A percentile compares a stretch with the other conserved stretches of the same genome.
Evolutionary conservation across 352 stramenopile genomes (phyloP).

Genomic region (Globisporangium recalcitrans): DNA sequence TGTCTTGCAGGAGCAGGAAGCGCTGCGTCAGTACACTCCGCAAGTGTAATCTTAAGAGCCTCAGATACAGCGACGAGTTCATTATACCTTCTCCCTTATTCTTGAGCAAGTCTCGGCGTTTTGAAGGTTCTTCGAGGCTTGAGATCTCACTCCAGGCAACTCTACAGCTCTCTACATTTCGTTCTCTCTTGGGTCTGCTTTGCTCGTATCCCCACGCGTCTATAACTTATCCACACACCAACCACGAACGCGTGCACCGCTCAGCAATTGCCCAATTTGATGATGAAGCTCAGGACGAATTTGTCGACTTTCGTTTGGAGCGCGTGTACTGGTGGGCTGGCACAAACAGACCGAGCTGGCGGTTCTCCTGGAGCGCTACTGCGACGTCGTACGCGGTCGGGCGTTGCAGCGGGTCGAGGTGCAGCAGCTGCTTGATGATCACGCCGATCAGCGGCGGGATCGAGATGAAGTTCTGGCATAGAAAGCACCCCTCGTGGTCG

Average conservation of each 20-base stretch:
- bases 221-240: conserved; percentile 9
- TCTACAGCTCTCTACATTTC: neutral
- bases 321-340: conserved; percentile 13
- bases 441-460: conserved; percentile 69
- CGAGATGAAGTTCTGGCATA: conserved; percentile 77
- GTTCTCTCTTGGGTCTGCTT: neutral
- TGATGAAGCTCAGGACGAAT: neutral
- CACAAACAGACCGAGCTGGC: conserved; percentile 49
- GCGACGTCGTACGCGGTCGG: conserved; percentile 72
- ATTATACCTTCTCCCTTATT: neutral
- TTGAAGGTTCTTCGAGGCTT: neutral
- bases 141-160: neutral
- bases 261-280: neutral
- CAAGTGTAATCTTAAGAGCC: neutral
- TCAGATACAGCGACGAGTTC: neutral
- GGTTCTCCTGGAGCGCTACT: conserved; percentile 61
- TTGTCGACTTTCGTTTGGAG: neutral
- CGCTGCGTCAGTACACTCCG: conserved; percentile 28
- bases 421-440: conserved; percentile 75
- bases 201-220: neutral
- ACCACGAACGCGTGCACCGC: neutral
- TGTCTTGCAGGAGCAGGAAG: conserved; percentile 50
- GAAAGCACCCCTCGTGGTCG: conserved; percentile 44
- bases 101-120: neutral
- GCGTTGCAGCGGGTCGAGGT: conserved; percentile 57